Conservation (phyloP, 2,329 filamentous ascomycete genomes). For the Fusarium penzigii region DNA sequence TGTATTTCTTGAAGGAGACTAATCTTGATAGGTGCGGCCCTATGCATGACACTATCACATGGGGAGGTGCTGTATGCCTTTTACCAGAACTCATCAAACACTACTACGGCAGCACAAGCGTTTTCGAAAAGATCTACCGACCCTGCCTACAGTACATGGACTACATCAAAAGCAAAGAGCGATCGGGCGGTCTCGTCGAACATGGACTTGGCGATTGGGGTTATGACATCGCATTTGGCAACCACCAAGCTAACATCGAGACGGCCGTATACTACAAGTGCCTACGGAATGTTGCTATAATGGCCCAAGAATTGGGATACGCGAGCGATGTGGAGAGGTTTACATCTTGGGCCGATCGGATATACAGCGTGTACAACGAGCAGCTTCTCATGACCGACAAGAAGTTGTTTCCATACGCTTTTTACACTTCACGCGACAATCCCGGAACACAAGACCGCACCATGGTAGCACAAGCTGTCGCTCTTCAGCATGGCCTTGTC, state of each 20-base stretch:
- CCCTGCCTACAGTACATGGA: conserved; percentile 43
- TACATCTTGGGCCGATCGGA: conserved; percentile 29
- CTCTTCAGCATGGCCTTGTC: conserved; percentile 25
- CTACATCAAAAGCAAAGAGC: conserved; percentile 41
- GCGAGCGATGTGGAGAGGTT: conserved; percentile 27
- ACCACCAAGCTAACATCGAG: conserved; percentile 47
- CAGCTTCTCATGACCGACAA: conserved; percentile 35
- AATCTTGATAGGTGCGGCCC: conserved; percentile 40
- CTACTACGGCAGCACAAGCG: conserved; percentile 41
- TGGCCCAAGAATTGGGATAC: conserved; percentile 34
- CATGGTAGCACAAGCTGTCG: conserved; percentile 41
- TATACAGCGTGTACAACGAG: conserved; percentile 36
- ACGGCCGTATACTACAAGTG: conserved; percentile 46
- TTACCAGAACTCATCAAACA: conserved; percentile 39
- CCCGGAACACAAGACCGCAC: conserved; percentile 35
- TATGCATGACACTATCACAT: conserved; percentile 47
- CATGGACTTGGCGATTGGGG: conserved; percentile 47
- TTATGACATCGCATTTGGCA: conserved; percentile 43
- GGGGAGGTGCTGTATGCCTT: conserved; percentile 41
- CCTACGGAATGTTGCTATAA: conserved; percentile 36
- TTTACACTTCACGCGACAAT: conserved; percentile 40
- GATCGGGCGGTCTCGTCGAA: conserved; percentile 42
- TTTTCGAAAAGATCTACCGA: conserved; percentile 38
- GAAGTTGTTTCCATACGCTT: conserved; percentile 34
- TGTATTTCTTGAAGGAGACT: not conserved